A percentile compares a stretch with the other conserved stretches of the same genome.
Evolutionary conservation across 495 filamentous ascomycete species (phyloP).

Genomic region (Hypoxylon crocopeplum): DNA sequence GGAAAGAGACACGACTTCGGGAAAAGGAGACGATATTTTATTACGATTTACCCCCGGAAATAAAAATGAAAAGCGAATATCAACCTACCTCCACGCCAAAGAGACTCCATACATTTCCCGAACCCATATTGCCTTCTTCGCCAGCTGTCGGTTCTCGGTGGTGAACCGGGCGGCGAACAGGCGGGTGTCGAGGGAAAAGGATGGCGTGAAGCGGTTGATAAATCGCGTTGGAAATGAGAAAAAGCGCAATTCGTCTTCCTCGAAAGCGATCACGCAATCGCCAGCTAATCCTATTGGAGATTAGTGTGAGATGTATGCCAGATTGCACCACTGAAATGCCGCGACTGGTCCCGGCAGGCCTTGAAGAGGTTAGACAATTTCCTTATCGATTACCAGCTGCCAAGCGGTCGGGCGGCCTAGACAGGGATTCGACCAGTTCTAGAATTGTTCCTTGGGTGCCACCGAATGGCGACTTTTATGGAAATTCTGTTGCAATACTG

Average conservation of each 20-base stretch:
- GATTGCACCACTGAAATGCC: conserved; percentile 25
- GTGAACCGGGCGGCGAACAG: conserved; percentile 27
- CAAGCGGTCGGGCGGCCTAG: too few relatives aligned
- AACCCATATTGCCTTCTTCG: conserved; percentile 27
- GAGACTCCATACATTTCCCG: conserved; percentile 31
- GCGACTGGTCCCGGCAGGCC: conserved; percentile 6
- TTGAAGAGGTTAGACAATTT: too few relatives aligned
- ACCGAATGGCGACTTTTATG: too few relatives aligned
- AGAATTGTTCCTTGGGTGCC: too few relatives aligned
- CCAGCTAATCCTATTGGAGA: conserved; percentile 1
- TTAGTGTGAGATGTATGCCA: conserved; percentile 12
- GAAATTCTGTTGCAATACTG: too few relatives aligned
- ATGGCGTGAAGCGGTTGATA: conserved; percentile 19
- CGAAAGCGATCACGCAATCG: conserved; percentile 35
- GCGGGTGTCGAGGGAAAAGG: conserved; percentile 31
- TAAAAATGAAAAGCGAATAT: conserved; percentile 20
- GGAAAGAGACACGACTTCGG: conserved; percentile 11
- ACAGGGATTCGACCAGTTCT: too few relatives aligned
- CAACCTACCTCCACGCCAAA: conserved; percentile 38
- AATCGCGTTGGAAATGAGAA: conserved; percentile 28
- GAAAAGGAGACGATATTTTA: conserved; percentile 11
- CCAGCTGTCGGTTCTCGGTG: conserved; percentile 35
- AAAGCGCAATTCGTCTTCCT: conserved; percentile 33
- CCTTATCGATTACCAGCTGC: too few relatives aligned
- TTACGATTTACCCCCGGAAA: not conserved